Evolutionary conservation across 345 rosid species (phyloP), one percentile per base, ranked within the genome.

Genomic region (Linum usitatissimum): DNA sequence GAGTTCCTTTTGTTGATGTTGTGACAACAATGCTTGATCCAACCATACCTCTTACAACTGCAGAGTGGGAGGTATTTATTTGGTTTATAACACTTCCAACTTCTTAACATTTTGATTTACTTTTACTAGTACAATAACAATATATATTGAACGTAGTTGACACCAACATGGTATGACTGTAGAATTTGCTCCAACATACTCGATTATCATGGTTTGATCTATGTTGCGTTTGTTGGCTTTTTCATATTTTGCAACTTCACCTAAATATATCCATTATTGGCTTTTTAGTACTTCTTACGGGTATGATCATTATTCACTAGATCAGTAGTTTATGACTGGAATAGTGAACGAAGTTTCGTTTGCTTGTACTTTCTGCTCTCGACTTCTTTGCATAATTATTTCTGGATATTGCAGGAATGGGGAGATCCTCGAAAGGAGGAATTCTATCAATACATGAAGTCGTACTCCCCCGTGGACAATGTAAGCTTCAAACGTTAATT

Each of bases 11-110:
- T 58, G 91, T 93, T 55, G 99, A 93, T 74, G 99, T 68, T 51
- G 6, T 93, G 81, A 93, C 97, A 31, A 93, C 97, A 66, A 93
- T 93, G 96, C 85, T 93, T 57, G 99, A 90, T 80, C 96, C 99
- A 67, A 81, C 84, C 18, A 84, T 93, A 61, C 97, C 96, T 51
- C 96, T 93, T 66, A 93, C 99, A 15, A 93, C 99, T 68, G 74
- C 95, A 36, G 99, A 93, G 82, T 93, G 97, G 97, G 94, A 93
- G 99, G 99, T 87, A 69, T 40, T 45, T 10, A 70, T 36, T 63
- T 48, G 53, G 57, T 53, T 36, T 4, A 5, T 30, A 45, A 38
- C 18, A 39, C 51, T 45, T 4, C 13, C 10, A 10, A 45, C 3
- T 45, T 45, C 15, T 45, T 45, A 10, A 13, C 51, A 9, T 45